These are phyloP conservation scores for Novakomyces olei DNA, from an alignment of 805 yeast species.

Conservation along the genomic window DNA sequence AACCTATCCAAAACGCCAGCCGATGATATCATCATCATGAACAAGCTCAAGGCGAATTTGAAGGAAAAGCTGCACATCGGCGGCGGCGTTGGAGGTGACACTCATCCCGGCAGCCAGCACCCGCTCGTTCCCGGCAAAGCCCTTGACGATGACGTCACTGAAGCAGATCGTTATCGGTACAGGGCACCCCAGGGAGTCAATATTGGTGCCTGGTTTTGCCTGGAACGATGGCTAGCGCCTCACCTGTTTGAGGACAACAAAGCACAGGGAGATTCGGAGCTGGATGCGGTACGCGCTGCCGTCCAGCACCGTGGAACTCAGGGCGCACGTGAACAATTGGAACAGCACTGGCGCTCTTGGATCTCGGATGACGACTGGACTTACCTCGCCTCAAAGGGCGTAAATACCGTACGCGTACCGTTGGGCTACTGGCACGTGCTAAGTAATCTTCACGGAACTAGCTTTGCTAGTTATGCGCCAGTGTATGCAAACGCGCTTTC, in stretches of 20 bases:
- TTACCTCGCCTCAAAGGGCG: conserved; percentile 31
- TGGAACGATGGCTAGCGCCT: conserved; percentile 2
- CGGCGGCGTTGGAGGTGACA: not conserved
- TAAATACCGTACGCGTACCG: conserved; percentile 31
- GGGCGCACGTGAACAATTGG: conserved; percentile 26
- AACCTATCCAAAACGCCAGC: no score
- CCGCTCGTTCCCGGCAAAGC: not conserved
- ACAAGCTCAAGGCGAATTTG: no score
- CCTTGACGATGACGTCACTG: no score
- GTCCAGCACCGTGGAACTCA: conserved; percentile 21
- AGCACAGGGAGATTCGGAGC: conserved; percentile 1
- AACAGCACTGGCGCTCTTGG: conserved; percentile 47
- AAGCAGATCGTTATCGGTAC: not conserved
- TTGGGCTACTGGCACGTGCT: conserved; percentile 37
- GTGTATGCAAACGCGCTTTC: not conserved
- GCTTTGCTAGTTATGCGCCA: conserved; percentile 1
- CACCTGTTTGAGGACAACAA: not conserved
- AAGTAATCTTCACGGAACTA: not conserved
- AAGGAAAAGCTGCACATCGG: not conserved
- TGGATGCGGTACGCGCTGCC: conserved; percentile 1
- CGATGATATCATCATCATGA: no score
- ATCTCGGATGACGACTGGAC: conserved; percentile 39
- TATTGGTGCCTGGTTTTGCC: conserved; percentile 2
- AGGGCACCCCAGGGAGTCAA: conserved; percentile 1
- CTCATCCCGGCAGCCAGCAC: not conserved